Conservation (phyloP, 306 rosid genomes). For the Cucumis hystrix region DNA sequence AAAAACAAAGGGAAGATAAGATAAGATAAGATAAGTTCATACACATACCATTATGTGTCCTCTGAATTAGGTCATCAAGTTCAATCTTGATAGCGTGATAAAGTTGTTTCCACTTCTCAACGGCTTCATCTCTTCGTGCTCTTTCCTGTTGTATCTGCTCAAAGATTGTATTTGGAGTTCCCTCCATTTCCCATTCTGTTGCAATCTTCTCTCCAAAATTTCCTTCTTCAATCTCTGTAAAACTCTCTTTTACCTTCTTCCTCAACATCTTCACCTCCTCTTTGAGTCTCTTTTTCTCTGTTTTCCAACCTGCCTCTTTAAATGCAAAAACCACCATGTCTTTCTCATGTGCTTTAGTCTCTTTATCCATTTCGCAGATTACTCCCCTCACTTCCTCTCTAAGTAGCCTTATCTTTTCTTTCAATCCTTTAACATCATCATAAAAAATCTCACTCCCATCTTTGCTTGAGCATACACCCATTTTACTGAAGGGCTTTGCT, state of each 20-base stretch:
- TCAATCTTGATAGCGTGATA: slow-evolving; percentile 77
- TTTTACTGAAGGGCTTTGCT: background rate
- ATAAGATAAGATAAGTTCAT: background rate
- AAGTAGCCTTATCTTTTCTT: slow-evolving; percentile 37
- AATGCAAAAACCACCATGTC: slow-evolving; percentile 61
- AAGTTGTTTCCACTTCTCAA: slow-evolving; percentile 92
- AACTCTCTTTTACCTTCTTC: slow-evolving; percentile 31
- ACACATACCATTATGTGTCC: slow-evolving; percentile 42
- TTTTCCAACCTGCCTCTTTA: slow-evolving; percentile 83
- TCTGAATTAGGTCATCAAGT: slow-evolving; percentile 87
- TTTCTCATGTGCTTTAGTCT: slow-evolving; percentile 38
- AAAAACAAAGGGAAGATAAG: background rate
- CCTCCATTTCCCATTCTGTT: slow-evolving; percentile 39
- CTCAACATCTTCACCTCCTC: slow-evolving; percentile 61
- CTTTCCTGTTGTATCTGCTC: slow-evolving; percentile 65
- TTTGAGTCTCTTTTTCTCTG: slow-evolving; percentile 56
- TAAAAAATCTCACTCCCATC: background rate
- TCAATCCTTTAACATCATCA: slow-evolving; percentile 24
- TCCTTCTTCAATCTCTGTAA: slow-evolving; percentile 37
- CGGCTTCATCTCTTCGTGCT: slow-evolving; percentile 67
- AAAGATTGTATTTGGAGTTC: slow-evolving; percentile 26
- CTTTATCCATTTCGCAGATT: slow-evolving; percentile 47
- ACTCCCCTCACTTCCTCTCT: slow-evolving; percentile 52
- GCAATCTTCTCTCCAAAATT: slow-evolving; percentile 19
- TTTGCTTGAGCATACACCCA: slow-evolving; percentile 9